Evolutionary conservation across 306 rosid genomes (phyloP).

Genomic region (Prunus davidiana): DNA sequence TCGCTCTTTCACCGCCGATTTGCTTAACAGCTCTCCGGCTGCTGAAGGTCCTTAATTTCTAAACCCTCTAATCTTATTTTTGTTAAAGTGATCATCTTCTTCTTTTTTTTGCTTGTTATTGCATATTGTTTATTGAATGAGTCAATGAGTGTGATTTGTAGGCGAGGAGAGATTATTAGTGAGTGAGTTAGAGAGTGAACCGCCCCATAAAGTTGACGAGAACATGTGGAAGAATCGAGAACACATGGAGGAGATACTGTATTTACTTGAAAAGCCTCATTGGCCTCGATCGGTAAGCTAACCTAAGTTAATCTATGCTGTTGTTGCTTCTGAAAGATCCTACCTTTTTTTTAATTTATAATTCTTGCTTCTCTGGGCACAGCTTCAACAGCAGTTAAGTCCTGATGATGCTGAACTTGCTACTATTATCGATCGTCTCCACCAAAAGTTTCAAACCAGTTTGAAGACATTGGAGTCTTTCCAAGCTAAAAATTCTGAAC

Average conservation of each 20-base stretch:
- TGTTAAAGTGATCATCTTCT: not conserved
- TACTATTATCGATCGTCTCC: slow-evolving; percentile 39
- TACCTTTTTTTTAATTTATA: not conserved
- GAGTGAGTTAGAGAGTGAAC: slow-evolving; percentile 47
- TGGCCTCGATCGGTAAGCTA: slow-evolving; percentile 69
- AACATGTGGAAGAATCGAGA: slow-evolving; percentile 99
- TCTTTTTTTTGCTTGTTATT: not conserved
- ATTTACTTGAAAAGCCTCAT: slow-evolving; percentile 59
- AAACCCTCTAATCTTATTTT: not conserved
- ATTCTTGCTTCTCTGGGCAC: slow-evolving; percentile 2
- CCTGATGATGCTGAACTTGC: slow-evolving; percentile 52
- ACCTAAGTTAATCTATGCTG: not conserved
- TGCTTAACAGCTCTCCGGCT: slow-evolving; percentile 48
- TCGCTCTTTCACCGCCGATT: slow-evolving; percentile 49
- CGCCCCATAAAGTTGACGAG: slow-evolving; percentile 95
- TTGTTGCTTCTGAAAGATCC: not conserved
- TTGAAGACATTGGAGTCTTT: slow-evolving; percentile 62
- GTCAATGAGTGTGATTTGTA: not conserved
- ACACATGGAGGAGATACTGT: slow-evolving; percentile 74
- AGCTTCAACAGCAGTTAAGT: slow-evolving; percentile 61
- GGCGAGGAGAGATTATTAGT: slow-evolving; percentile 42
- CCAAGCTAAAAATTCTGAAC: slow-evolving; percentile 82
- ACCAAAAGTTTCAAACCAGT: slow-evolving; percentile 46
- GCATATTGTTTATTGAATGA: not conserved
- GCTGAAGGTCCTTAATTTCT: slow-evolving; percentile 38